Evolutionary conservation across 2,329 filamentous ascomycete species (phyloP).

Genomic region (Aspergillus proliferans): DNA sequence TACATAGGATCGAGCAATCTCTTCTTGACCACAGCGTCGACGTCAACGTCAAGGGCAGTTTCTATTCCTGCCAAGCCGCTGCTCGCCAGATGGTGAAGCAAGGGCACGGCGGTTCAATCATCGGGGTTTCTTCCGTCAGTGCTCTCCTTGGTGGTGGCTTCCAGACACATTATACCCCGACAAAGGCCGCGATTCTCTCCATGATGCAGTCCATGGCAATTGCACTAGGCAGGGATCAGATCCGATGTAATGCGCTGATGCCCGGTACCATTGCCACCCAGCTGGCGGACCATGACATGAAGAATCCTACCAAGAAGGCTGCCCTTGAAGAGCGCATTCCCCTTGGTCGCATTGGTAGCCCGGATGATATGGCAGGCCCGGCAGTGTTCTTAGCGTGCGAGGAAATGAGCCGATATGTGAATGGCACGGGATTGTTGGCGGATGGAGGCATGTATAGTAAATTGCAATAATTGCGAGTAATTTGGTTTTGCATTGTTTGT

Average conservation of each 20-base stretch:
- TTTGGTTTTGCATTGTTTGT: no score
- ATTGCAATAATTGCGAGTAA: constrained; percentile 6
- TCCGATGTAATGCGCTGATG: constrained; percentile 72
- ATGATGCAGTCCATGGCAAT: constrained; percentile 76
- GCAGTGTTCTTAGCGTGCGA: constrained; percentile 38
- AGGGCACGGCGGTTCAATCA: constrained; percentile 23
- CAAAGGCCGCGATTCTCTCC: constrained; percentile 69
- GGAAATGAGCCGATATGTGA: constrained; percentile 17
- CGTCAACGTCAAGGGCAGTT: constrained; percentile 18
- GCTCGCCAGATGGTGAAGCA: constrained; percentile 22
- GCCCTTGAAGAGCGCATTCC: constrained; percentile 67
- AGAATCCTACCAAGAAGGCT: constrained; percentile 40
- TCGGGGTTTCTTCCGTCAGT: constrained; percentile 26
- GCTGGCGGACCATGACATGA: constrained; percentile 71
- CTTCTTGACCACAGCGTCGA: constrained; percentile 48
- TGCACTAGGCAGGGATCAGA: constrained; percentile 64
- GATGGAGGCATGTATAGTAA: constrained; percentile 19
- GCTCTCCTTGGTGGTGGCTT: constrained; percentile 52
- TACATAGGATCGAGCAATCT: constrained; percentile 57
- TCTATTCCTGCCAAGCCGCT: constrained; percentile 24
- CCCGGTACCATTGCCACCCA: constrained; percentile 75
- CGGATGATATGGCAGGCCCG: constrained; percentile 65
- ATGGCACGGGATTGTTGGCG: constrained; percentile 11
- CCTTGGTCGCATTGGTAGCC: constrained; percentile 60
- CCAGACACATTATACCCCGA: constrained; percentile 77